phyloP scores from a whole-genome alignment of 257 asterid genomes.

The Lavandula angustifolia region DNA sequence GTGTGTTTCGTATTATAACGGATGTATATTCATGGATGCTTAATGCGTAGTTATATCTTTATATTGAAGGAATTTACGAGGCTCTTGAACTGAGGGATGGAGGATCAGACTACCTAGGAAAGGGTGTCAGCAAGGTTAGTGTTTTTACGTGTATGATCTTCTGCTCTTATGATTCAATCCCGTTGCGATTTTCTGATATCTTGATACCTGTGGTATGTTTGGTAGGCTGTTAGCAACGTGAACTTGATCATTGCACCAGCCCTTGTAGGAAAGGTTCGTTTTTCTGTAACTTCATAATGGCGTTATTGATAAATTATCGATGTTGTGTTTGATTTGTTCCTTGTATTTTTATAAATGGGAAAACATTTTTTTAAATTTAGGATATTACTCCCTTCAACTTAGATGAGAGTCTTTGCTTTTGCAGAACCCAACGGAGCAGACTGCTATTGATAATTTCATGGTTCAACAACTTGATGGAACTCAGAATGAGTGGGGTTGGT shows the following conservation, averaged over 20 bases:
- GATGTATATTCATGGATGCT: not conserved
- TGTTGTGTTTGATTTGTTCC: not conserved
- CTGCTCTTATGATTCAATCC: not conserved
- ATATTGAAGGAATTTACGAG: conserved; percentile 69
- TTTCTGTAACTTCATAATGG: not conserved
- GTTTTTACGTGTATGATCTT: not conserved
- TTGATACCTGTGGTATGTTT: conserved; percentile 7
- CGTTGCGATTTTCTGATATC: conserved; percentile 14
- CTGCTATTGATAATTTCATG: conserved; percentile 81
- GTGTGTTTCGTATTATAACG: not conserved
- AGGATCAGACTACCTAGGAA: conserved; percentile 93
- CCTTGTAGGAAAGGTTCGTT: conserved; percentile 83
- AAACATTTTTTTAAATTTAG: not conserved
- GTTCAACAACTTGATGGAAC: conserved; percentile 96
- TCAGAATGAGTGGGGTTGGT: conserved; percentile 99
- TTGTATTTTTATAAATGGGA: not conserved
- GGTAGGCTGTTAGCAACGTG: conserved; percentile 44
- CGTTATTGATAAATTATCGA: not conserved
- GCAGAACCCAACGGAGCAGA: conserved; percentile 88
- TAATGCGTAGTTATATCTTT: not conserved
- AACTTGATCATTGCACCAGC: conserved; percentile 88
- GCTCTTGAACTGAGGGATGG: conserved; percentile 96
- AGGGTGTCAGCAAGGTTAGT: conserved; percentile 81
- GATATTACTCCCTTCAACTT: not conserved
- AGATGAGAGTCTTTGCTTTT: conserved; percentile 14